phyloP scores from a whole-genome alignment of 495 filamentous ascomycete species.

The Trypethelium eluteriae region DNA sequence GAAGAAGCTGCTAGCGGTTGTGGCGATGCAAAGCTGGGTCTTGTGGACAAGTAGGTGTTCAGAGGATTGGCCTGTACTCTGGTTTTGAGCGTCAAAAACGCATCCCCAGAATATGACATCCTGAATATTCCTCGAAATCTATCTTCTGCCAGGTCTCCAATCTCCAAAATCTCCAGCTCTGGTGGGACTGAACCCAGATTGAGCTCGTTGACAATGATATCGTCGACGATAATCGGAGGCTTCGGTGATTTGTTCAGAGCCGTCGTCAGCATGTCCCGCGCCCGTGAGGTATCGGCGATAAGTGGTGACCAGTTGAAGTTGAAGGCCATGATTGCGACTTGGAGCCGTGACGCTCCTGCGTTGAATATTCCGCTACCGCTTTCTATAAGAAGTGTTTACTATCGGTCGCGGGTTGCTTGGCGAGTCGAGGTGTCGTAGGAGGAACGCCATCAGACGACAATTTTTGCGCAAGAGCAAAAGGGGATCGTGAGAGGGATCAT shows the following conservation, averaged over 20 bases:
- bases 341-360: background rate
- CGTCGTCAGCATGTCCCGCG: constrained; percentile 86
- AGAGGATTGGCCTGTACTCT: constrained; percentile 95
- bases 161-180: constrained; percentile 90
- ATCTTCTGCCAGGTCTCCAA: constrained; percentile 94
- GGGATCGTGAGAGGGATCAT: background rate
- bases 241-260: constrained; percentile 98
- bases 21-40: constrained; percentile 85
- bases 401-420: background rate
- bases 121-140: constrained; percentile 97
- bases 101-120: constrained; percentile 94
- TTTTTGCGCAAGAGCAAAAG: background rate
- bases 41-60: constrained; percentile 87
- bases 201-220: constrained; percentile 95
- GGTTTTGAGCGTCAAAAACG: constrained; percentile 87
- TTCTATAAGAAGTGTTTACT: background rate
- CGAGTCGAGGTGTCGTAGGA: background rate
- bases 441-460: constrained; percentile 4
- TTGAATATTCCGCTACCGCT: background rate
- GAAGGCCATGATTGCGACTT: constrained; percentile 69
- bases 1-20: constrained; percentile 87
- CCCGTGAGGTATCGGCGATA: constrained; percentile 83
- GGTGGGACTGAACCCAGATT: constrained; percentile 90
- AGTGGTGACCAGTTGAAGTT: constrained; percentile 99
- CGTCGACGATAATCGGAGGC: constrained; percentile 97